Evolutionary conservation across 768 basidiomycete species (phyloP).

Genomic region (Obba rivulosa): DNA sequence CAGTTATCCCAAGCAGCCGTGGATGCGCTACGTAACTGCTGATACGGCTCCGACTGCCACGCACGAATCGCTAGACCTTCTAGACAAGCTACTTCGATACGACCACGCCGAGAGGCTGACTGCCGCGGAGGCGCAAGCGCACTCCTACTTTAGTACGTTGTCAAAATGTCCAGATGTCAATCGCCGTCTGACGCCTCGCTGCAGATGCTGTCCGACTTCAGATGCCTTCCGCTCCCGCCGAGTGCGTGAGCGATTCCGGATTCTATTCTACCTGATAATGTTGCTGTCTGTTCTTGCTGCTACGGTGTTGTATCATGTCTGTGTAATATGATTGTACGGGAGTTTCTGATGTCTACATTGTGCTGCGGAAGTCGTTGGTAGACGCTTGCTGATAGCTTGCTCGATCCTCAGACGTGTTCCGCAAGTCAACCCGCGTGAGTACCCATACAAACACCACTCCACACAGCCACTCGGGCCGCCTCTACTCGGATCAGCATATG

Average conservation of each 20-base stretch:
- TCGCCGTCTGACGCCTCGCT: neutral
- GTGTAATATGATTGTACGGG: too few species aligned
- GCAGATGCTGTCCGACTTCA: constrained; percentile 24
- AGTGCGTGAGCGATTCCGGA: constrained; percentile 27
- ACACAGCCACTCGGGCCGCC: too few species aligned
- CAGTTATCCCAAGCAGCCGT: constrained; percentile 88
- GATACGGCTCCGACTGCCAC: constrained; percentile 93
- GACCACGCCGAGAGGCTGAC: constrained; percentile 96
- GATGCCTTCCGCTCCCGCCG: constrained; percentile 21
- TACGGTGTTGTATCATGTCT: neutral
- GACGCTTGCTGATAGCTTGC: too few species aligned
- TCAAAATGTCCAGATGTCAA: constrained; percentile 13
- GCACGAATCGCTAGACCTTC: constrained; percentile 90
- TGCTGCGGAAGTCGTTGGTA: too few species aligned
- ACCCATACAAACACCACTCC: too few species aligned
- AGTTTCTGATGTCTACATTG: too few species aligned
- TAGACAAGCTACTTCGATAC: constrained; percentile 92
- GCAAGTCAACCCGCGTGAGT: too few species aligned
- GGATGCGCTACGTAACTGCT: constrained; percentile 88
- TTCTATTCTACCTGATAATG: constrained; percentile 23
- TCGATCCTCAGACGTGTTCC: too few species aligned
- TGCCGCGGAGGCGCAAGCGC: constrained; percentile 86
- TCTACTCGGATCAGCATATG: too few species aligned
- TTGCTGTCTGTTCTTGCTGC: neutral
- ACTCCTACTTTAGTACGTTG: constrained; percentile 78